Base-by-base conservation (phyloP, 441 rosid genomes). In the Brassica balearica region DNA sequence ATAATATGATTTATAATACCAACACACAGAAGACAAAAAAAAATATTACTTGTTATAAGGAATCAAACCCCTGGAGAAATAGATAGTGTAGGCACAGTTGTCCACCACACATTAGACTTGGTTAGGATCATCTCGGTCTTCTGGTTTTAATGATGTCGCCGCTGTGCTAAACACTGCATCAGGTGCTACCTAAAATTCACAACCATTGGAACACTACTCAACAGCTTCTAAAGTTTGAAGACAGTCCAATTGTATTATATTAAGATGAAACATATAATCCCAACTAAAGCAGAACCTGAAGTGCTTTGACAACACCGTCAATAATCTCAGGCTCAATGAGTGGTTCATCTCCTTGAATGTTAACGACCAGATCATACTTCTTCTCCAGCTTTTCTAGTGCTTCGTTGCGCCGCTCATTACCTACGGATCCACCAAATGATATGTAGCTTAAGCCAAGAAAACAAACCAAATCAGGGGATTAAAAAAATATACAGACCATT, bases 151-250 rank as follows among this genome's bases (percentile, higher is more conserved):
- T 3, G 95, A 84, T 22, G 99, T 90, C 69, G 87, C 98, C 0
- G 96, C 96, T 77, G 97, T 93, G 86, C 99, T 93, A 85, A 95
- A 93, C 78, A 95, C 98, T 29, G 98, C 98, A 92, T 95, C 96
- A 23, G 96, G 97, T 46, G 98, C 84, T 68, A 79, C 89, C 97
- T 95, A 78, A 65, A 62, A 12, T 14, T 1, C 69, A 58, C 38
- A 72, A 8, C 29, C 81, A 65, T 20, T n/a, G 7, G n/a, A 77
- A 53, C 61, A 53, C 20, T 51, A 63, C 19, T 55, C 8, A 53
- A 20, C 15, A 70, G 1, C 55, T 6, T 51, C 2, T 2, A 14
- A 4, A 72, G 9, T 19, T 14, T 14, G 12, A 63, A 14, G 23
- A 61, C 41, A 29, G 34, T 5, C 34, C 25, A 22, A 22, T 22